These are phyloP conservation scores for Codiaeum variegatum DNA, from an alignment of 441 rosid species.

Conservation along the genomic window DNA sequence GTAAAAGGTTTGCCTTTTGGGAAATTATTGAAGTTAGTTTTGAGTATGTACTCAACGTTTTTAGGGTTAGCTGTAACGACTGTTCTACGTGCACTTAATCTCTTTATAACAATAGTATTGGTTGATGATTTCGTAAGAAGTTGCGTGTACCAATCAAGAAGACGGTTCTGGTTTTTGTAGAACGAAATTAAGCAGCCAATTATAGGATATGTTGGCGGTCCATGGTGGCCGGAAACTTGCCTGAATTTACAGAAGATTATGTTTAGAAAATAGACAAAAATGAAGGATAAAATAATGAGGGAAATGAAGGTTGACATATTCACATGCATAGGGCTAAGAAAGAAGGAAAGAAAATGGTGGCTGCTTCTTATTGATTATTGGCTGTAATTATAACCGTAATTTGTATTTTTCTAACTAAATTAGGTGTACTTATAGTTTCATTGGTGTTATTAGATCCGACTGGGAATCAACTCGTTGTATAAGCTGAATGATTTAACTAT, in stretches of 20 bases:
- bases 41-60: constrained; percentile 37
- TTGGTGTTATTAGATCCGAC: too few species aligned
- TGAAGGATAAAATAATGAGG: constrained; percentile 18
- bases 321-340: constrained; percentile 15
- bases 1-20: constrained; percentile 41
- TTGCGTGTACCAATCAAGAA: constrained; percentile 78
- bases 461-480: too few species aligned
- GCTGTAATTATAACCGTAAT: neutral
- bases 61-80: constrained; percentile 36
- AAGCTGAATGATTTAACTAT: too few species aligned
- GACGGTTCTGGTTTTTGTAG: constrained; percentile 58
- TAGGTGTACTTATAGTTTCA: too few species aligned
- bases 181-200: constrained; percentile 71
- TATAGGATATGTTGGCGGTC: constrained; percentile 58
- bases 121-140: constrained; percentile 49
- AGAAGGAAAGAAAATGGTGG: neutral
- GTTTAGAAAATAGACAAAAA: constrained; percentile 23
- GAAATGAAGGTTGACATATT: constrained; percentile 27
- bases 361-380: neutral
- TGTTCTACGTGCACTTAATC: constrained; percentile 60
- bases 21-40: constrained; percentile 35
- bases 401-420: neutral
- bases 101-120: constrained; percentile 50
- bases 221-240: constrained; percentile 22
- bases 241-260: constrained; percentile 20